Conservation (phyloP, 2,329 filamentous ascomycete genomes). For the Fonsecaea pedrosoi region DNA sequence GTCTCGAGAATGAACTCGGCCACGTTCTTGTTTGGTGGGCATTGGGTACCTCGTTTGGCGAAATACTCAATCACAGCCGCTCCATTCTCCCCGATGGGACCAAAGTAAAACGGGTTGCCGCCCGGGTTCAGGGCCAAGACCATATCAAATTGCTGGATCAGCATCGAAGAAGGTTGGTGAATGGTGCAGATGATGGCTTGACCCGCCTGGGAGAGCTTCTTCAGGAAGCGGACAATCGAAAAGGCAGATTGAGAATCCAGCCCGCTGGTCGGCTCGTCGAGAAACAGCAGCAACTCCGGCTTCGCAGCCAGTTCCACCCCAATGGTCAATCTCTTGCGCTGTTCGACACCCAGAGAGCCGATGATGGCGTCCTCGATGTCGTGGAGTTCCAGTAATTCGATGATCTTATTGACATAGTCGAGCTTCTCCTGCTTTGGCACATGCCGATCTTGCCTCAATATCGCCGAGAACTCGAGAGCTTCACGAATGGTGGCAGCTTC, state of each 20-base stretch:
- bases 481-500: constrained; percentile 71
- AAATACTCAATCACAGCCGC: constrained; percentile 72
- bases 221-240: constrained; percentile 71
- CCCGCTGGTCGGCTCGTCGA: constrained; percentile 75
- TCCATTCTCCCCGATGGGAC: constrained; percentile 72
- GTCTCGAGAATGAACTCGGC: constrained; percentile 72
- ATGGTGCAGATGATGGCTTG: constrained; percentile 78
- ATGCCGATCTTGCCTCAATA: constrained; percentile 65
- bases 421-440: constrained; percentile 67
- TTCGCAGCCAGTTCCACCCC: constrained; percentile 75
- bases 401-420: constrained; percentile 70
- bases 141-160: constrained; percentile 77
- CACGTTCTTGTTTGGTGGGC: constrained; percentile 70
- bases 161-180: constrained; percentile 72
- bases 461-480: constrained; percentile 71
- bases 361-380: constrained; percentile 73
- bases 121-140: constrained; percentile 72
- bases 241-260: constrained; percentile 73
- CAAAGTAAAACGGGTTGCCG: constrained; percentile 76
- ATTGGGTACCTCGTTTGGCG: constrained; percentile 67
- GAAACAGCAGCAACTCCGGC: constrained; percentile 70
- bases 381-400: constrained; percentile 68
- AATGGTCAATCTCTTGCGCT: constrained; percentile 75
- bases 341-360: constrained; percentile 69
- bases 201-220: constrained; percentile 69